Evolutionary conservation across 2,329 filamentous ascomycete genomes (phyloP).

Genomic region (Penicillium sp.): DNA sequence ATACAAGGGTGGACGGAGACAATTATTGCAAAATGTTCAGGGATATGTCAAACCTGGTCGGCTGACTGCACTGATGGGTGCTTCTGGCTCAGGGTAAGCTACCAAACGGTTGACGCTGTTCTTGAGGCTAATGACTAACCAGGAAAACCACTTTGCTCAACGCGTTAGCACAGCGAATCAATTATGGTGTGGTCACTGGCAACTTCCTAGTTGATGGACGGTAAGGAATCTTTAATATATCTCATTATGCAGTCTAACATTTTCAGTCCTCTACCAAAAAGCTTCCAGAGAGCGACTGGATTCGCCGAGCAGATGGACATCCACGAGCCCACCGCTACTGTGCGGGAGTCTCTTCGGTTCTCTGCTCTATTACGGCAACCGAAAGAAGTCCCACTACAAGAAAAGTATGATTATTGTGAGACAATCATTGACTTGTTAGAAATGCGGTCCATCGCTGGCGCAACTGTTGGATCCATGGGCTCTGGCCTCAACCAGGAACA

Average conservation of each 20-base stretch:
- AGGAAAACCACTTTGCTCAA: slow-evolving; percentile 52
- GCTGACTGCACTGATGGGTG: slow-evolving; percentile 77
- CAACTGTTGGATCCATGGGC: slow-evolving; percentile 59
- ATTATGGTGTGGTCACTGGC: slow-evolving; percentile 46
- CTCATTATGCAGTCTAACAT: slow-evolving; percentile 6
- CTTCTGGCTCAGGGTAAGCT: slow-evolving; percentile 57
- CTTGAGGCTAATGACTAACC: background rate
- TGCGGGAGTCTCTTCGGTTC: slow-evolving; percentile 65
- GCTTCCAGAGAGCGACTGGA: slow-evolving; percentile 55
- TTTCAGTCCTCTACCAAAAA: slow-evolving; percentile 41
- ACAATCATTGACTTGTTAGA: slow-evolving; percentile 67
- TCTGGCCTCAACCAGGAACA: slow-evolving; percentile 64
- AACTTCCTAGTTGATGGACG: slow-evolving; percentile 47
- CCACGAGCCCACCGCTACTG: slow-evolving; percentile 64
- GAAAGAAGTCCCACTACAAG: slow-evolving; percentile 53
- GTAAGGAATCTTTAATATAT: slow-evolving; percentile 22
- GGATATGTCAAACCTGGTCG: slow-evolving; percentile 76
- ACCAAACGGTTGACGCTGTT: too few relatives aligned
- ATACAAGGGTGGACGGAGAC: slow-evolving; percentile 43
- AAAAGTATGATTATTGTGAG: slow-evolving; percentile 68
- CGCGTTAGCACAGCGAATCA: slow-evolving; percentile 46
- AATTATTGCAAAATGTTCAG: slow-evolving; percentile 59
- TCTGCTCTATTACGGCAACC: slow-evolving; percentile 64
- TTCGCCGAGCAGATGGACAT: slow-evolving; percentile 65
- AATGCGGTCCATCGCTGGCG: slow-evolving; percentile 65